A percentile compares a stretch with the other conserved stretches of the same genome.
phyloP scores from a whole-genome alignment of 1,139 yeast genomes.

The Pichia sp. region DNA sequence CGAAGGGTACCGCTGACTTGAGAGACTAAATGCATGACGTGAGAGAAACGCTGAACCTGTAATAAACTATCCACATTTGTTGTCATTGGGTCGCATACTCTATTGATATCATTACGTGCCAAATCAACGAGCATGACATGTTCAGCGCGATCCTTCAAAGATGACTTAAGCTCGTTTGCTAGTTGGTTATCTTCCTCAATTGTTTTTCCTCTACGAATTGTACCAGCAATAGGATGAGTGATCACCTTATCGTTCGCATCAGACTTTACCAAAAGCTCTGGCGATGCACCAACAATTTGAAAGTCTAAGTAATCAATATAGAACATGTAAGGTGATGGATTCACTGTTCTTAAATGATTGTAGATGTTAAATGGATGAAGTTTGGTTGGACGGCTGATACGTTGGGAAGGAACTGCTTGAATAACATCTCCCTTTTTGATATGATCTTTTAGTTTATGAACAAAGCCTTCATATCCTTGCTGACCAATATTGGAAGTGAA shows the following conservation, averaged over 20 bases:
- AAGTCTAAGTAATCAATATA: conserved; percentile 88
- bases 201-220: conserved; percentile 84
- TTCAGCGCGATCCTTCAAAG: conserved; percentile 91
- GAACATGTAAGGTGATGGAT: conserved; percentile 95
- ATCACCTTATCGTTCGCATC: conserved; percentile 66
- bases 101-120: conserved; percentile 91
- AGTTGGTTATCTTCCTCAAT: conserved; percentile 83
- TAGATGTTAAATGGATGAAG: conserved; percentile 95
- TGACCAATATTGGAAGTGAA: conserved; percentile 89
- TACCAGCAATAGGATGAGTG: conserved; percentile 98
- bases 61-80: conserved; percentile 83
- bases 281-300: conserved; percentile 96
- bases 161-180: conserved; percentile 67
- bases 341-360: conserved; percentile 88
- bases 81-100: conserved; percentile 83
- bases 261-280: conserved; percentile 82
- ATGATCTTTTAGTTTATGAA: conserved; percentile 64
- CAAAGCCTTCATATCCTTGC: conserved; percentile 85
- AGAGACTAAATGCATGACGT: conserved; percentile 92
- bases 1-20: conserved; percentile 91
- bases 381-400: conserved; percentile 91
- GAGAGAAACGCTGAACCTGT: conserved; percentile 91
- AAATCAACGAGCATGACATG: conserved; percentile 97
- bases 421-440: conserved; percentile 87
- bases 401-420: conserved; percentile 97